Evolutionary conservation across 2,329 filamentous ascomycete species (phyloP).

Genomic region (Zarea fungicola): DNA sequence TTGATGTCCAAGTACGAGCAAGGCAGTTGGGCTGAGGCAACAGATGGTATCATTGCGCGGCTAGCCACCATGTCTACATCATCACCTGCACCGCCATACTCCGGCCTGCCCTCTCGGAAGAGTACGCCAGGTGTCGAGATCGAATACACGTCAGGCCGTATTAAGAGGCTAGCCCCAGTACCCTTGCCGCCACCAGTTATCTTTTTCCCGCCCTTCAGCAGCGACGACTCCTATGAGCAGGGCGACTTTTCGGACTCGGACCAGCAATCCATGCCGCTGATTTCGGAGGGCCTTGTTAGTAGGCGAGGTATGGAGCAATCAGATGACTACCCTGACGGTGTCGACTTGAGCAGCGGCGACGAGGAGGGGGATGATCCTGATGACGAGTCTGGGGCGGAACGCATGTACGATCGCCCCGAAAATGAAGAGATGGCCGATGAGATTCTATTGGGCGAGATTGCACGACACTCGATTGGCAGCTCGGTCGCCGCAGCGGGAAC

Average conservation of each 20-base stretch:
- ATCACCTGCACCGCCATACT: constrained; percentile 24
- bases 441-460: background rate
- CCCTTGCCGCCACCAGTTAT: constrained; percentile 48
- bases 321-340: constrained; percentile 36
- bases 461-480: constrained; percentile 24
- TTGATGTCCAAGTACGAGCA: constrained; percentile 2
- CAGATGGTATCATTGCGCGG: constrained; percentile 37
- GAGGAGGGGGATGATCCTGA: constrained; percentile 37
- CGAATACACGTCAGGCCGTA: constrained; percentile 38
- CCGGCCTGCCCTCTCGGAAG: constrained; percentile 2
- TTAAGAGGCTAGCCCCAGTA: constrained; percentile 41
- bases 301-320: constrained; percentile 33
- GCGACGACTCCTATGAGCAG: constrained; percentile 31
- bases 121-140: constrained; percentile 30
- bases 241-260: constrained; percentile 26
- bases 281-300: constrained; percentile 27
- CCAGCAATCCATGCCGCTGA: constrained; percentile 19
- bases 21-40: constrained; percentile 24
- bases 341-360: constrained; percentile 36
- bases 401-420: constrained; percentile 26
- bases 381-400: constrained; percentile 24
- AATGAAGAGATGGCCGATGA: constrained; percentile 12
- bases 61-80: constrained; percentile 38
- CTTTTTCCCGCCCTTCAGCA: constrained; percentile 45
- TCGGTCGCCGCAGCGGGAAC: constrained; percentile 29